Conservation (phyloP, 176 grass and related monocot genomes). For the Aegilops bicornis region DNA sequence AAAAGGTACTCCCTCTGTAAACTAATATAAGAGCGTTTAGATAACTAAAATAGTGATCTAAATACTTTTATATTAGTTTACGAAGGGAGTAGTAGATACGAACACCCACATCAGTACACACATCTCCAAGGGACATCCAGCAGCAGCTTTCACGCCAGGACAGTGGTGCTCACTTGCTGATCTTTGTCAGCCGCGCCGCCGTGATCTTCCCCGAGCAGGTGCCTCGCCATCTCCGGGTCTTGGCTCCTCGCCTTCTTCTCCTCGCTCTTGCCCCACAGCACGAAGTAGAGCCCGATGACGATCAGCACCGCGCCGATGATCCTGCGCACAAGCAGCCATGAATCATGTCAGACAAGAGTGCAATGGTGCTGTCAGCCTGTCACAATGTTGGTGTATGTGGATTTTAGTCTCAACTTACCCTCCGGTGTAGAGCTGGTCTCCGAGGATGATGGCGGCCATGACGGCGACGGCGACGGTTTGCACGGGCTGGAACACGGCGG, state of each 20-base stretch:
- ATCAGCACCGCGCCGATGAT: conserved; percentile 77
- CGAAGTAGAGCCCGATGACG: conserved; percentile 80
- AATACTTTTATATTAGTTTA: too few relatives aligned
- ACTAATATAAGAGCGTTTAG: too few relatives aligned
- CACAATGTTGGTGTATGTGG: too few relatives aligned
- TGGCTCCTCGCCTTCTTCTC: conserved; percentile 58
- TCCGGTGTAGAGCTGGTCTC: conserved; percentile 82
- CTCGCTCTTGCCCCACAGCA: conserved; percentile 86
- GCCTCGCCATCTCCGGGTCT: conserved; percentile 29
- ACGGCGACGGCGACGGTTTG: conserved; percentile 89
- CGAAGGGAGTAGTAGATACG: background rate
- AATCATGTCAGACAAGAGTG: background rate
- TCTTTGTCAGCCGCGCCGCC: conserved; percentile 21
- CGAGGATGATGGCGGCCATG: conserved; percentile 82
- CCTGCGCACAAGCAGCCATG: conserved; percentile 26
- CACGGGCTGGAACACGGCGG: conserved; percentile 88
- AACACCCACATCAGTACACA: background rate
- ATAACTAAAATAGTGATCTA: too few relatives aligned
- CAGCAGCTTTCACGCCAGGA: conserved; percentile 32
- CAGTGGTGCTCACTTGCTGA: conserved; percentile 24
- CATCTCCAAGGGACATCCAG: background rate
- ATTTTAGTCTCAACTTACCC: conserved; percentile 34
- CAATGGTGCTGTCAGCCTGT: background rate
- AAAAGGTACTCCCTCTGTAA: background rate
- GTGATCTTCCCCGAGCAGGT: conserved; percentile 59